Evolutionary conservation across 805 yeast genomes (phyloP).

Genomic region (Grigorovia humatica): DNA sequence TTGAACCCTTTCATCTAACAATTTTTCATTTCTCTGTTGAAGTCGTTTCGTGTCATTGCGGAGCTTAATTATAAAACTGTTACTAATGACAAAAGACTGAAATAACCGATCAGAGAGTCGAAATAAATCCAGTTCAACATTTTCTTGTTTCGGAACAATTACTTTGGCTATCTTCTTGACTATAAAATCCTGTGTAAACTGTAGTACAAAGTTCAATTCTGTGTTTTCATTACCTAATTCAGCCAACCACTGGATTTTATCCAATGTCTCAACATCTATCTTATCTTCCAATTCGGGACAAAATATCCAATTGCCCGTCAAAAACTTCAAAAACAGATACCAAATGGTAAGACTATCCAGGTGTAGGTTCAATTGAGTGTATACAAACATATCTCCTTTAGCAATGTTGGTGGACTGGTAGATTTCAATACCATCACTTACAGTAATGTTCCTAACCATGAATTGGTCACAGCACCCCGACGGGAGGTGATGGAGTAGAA

Average conservation of each 20-base stretch:
- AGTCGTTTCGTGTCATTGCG: neutral
- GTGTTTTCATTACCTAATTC: neutral
- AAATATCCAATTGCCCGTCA: conserved; percentile 13
- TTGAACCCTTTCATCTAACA: conserved; percentile 6
- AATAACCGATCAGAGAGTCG: conserved; percentile 13
- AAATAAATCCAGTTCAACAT: conserved; percentile 21
- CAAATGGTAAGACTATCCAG: neutral
- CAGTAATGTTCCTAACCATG: conserved; percentile 3
- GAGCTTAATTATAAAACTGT: conserved; percentile 6
- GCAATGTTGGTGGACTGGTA: neutral
- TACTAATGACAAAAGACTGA: conserved; percentile 7
- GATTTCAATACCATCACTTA: conserved; percentile 18
- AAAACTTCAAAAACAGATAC: neutral
- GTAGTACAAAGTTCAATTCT: neutral
- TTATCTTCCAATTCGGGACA: neutral
- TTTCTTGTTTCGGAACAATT: conserved; percentile 6
- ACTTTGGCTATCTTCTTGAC: conserved; percentile 18
- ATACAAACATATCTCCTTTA: neutral
- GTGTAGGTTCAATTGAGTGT: neutral
- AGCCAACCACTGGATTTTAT: neutral
- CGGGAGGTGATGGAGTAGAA: neutral
- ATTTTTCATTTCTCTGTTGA: conserved; percentile 1
- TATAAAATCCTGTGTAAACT: conserved; percentile 1
- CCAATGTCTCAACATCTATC: neutral
- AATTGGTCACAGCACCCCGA: neutral